These are phyloP conservation scores for Fraxinus baroniana DNA, from an alignment of 305 asterid species.

Conservation along the genomic window DNA sequence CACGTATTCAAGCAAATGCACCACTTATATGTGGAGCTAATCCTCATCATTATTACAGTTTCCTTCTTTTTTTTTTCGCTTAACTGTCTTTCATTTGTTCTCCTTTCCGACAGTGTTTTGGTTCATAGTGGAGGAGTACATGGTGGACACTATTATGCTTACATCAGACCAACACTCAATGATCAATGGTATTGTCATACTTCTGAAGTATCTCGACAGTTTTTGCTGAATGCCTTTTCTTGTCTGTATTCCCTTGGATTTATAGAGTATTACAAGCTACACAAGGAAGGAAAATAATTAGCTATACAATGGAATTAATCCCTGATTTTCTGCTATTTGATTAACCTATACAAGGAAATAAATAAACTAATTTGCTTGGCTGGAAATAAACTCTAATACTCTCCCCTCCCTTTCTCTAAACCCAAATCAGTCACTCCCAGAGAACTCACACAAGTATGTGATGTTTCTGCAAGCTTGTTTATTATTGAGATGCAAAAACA, in stretches of 20 bases:
- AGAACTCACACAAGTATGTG: not conserved
- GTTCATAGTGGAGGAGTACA: slow-evolving; percentile 47
- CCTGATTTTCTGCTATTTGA: not conserved
- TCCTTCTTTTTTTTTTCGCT: not conserved
- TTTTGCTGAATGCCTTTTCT: not conserved
- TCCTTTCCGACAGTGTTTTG: slow-evolving; percentile 34
- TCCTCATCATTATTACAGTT: not conserved
- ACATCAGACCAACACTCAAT: slow-evolving; percentile 41
- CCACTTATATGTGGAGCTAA: not conserved
- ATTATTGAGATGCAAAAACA: not conserved
- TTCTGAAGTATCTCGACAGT: not conserved
- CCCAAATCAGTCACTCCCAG: not conserved
- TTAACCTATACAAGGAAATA: not conserved
- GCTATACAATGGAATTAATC: not conserved
- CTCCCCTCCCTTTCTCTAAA: not conserved
- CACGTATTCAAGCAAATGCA: not conserved
- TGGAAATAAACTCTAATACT: not conserved
- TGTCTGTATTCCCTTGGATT: not conserved
- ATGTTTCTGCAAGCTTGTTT: not conserved
- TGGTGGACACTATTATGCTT: slow-evolving; percentile 68
- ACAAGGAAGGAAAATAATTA: not conserved
- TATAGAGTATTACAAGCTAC: not conserved
- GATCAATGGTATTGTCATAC: slow-evolving; percentile 36
- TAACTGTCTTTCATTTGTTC: not conserved
- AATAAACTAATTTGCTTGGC: not conserved